These are phyloP conservation scores for Lophiostoma macrostomum DNA, from an alignment of 495 filamentous ascomycete species.

Conservation along the genomic window DNA sequence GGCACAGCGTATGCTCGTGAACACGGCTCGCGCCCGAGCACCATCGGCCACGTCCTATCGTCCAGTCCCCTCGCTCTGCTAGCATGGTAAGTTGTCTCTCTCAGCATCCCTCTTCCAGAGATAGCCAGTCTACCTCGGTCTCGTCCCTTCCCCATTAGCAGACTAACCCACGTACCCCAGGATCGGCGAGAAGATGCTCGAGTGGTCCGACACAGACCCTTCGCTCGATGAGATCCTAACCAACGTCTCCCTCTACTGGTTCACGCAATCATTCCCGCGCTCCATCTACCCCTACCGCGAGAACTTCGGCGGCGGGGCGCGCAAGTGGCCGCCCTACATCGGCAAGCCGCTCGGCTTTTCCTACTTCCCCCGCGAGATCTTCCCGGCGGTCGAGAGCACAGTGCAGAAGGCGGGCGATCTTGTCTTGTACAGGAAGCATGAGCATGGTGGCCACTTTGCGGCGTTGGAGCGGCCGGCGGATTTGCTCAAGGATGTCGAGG, in stretches of 20 bases:
- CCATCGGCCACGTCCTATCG: conserved; percentile 58
- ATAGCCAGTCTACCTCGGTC: no score
- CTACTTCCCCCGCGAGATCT: conserved; percentile 55
- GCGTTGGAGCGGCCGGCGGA: conserved; percentile 55
- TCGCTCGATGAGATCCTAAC: conserved; percentile 55
- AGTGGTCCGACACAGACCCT: conserved; percentile 58
- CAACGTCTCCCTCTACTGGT: conserved; percentile 62
- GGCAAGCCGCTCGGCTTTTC: conserved; percentile 60
- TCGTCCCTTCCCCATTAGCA: conserved; percentile 1
- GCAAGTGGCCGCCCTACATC: conserved; percentile 37
- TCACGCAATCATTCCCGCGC: conserved; percentile 53
- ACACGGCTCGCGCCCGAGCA: conserved; percentile 60
- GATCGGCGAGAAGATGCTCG: conserved; percentile 66
- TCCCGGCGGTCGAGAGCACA: conserved; percentile 51
- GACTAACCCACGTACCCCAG: conserved; percentile 31
- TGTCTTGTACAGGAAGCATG: conserved; percentile 48
- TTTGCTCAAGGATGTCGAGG: conserved; percentile 55
- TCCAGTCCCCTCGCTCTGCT: conserved; percentile 61
- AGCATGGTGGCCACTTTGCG: conserved; percentile 63
- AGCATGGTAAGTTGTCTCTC: conserved; percentile 53
- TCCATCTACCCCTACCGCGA: conserved; percentile 57
- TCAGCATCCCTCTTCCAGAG: no score
- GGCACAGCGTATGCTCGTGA: conserved; percentile 55
- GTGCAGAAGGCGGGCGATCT: conserved; percentile 49
- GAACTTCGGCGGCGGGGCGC: conserved; percentile 34